These are phyloP conservation scores for Priceomyces carsonii DNA, from an alignment of 805 yeast species.

Conservation along the genomic window DNA sequence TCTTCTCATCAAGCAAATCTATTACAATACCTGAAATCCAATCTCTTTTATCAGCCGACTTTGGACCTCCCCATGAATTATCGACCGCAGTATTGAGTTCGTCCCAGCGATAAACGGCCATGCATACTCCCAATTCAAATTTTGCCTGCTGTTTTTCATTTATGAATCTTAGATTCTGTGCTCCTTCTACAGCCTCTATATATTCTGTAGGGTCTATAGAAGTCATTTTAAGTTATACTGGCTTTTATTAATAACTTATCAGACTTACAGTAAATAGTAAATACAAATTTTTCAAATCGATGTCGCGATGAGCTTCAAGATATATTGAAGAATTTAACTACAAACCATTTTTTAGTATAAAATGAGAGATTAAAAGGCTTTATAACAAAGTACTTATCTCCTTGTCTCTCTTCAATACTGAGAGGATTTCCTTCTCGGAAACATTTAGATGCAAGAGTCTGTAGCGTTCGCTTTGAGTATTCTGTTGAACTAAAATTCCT, in stretches of 20 bases:
- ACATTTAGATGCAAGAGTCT: slow-evolving; percentile 64
- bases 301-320: too few relatives aligned
- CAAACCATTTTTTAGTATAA: too few relatives aligned
- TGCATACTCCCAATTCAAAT: slow-evolving; percentile 90
- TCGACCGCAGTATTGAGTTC: slow-evolving; percentile 85
- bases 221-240: too few relatives aligned
- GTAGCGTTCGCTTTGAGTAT: slow-evolving; percentile 65
- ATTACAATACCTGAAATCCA: slow-evolving; percentile 87
- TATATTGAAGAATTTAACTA: too few relatives aligned
- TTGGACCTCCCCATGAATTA: slow-evolving; percentile 94
- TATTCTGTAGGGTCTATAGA: slow-evolving; percentile 49
- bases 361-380: not conserved
- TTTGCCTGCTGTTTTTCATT: slow-evolving; percentile 75
- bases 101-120: slow-evolving; percentile 91
- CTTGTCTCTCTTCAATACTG: slow-evolving; percentile 59
- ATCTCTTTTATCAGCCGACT: slow-evolving; percentile 87
- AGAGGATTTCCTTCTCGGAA: slow-evolving; percentile 67
- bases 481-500: slow-evolving; percentile 73
- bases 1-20: slow-evolving; percentile 68
- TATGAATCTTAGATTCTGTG: slow-evolving; percentile 37
- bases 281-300: too few relatives aligned
- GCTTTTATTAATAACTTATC: too few relatives aligned
- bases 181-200: slow-evolving; percentile 53
- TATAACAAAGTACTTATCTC: slow-evolving; percentile 11
- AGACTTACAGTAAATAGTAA: too few relatives aligned